phyloP scores from a whole-genome alignment of 495 filamentous ascomycete genomes.

The Penicillium fimorum region DNA sequence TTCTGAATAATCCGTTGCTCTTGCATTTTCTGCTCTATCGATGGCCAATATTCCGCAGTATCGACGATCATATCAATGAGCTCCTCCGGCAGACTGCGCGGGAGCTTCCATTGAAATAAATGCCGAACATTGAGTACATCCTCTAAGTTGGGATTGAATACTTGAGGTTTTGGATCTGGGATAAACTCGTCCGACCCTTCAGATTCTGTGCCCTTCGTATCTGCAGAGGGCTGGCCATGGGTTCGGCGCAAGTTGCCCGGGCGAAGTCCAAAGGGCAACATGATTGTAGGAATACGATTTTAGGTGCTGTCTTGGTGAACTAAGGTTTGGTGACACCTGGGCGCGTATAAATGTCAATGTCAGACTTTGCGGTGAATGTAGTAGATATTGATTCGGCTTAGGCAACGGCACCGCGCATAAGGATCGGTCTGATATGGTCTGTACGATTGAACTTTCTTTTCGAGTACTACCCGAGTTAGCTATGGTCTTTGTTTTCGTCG shows the following conservation, averaged over 20 bases:
- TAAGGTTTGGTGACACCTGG: slow-evolving; percentile 1
- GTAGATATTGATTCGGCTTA: not conserved
- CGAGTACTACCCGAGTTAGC: slow-evolving; percentile 5
- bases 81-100: slow-evolving; percentile 54
- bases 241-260: not conserved
- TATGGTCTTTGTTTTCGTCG: not conserved
- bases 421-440: not conserved
- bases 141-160: slow-evolving; percentile 29
- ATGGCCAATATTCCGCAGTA: slow-evolving; percentile 69
- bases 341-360: not conserved
- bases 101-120: slow-evolving; percentile 40
- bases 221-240: not conserved
- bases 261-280: slow-evolving; percentile 8
- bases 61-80: slow-evolving; percentile 68
- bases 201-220: not conserved
- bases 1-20: slow-evolving; percentile 26
- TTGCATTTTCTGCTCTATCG: slow-evolving; percentile 33
- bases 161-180: not conserved
- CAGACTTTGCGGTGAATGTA: not conserved
- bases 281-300: not conserved
- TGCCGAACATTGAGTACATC: slow-evolving; percentile 40
- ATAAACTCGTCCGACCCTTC: not conserved
- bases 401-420: not conserved
- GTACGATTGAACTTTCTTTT: not conserved
- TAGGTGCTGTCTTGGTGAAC: not conserved